Evolutionary conservation across 2,329 filamentous ascomycete genomes (phyloP).

Genomic region (Monosporascus sp.): DNA sequence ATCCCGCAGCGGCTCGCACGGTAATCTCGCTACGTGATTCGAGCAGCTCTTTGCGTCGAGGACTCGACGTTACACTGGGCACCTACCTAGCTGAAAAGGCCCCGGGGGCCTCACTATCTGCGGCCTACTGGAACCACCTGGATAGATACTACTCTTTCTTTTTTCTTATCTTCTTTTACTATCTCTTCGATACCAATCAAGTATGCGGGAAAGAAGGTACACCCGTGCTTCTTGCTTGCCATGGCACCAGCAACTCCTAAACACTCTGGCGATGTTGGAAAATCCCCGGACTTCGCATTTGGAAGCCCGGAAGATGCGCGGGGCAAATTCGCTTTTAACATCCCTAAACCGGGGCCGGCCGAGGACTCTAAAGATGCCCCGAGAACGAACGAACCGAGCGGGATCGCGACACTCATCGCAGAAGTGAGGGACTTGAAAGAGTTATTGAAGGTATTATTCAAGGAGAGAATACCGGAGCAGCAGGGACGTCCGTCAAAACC

Average conservation of each 20-base stretch:
- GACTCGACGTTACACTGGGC: too few relatives aligned
- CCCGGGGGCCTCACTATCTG: too few relatives aligned
- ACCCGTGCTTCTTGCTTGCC: neutral
- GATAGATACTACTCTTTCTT: too few relatives aligned
- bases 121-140: too few relatives aligned
- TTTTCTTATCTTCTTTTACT: too few relatives aligned
- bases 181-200: too few relatives aligned
- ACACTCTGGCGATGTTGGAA: neutral
- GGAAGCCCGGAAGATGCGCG: neutral
- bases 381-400: neutral
- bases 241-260: neutral
- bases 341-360: neutral
- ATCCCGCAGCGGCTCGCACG: too few relatives aligned
- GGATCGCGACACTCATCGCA: neutral
- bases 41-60: too few relatives aligned
- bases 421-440: neutral
- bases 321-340: neutral
- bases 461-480: neutral
- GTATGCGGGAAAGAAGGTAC: too few relatives aligned
- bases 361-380: neutral
- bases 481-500: neutral
- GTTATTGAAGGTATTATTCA: neutral
- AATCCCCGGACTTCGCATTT: neutral
- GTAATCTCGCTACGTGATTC: too few relatives aligned
- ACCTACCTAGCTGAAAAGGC: too few relatives aligned